Conservation (phyloP, 208 protist genomes). For the Trypanosoma boissoni region DNA sequence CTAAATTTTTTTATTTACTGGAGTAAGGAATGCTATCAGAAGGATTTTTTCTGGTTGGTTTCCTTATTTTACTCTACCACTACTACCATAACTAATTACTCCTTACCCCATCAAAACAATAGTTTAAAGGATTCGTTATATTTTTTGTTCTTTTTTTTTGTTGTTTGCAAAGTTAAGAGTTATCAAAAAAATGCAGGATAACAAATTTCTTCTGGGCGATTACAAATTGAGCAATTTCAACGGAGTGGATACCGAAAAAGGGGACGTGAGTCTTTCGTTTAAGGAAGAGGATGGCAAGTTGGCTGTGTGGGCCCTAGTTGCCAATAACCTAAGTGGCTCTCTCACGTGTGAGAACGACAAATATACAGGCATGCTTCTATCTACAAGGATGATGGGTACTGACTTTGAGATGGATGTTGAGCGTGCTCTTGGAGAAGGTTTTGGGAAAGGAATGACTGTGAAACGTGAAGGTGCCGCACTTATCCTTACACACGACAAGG, state of each 20-base stretch:
- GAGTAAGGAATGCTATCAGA: no score
- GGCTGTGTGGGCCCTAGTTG: conserved; percentile 26
- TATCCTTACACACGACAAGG: conserved; percentile 25
- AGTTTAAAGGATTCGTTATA: no score
- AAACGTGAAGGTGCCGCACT: conserved; percentile 24
- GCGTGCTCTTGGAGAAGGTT: conserved; percentile 27
- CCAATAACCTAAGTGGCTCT: conserved; percentile 34
- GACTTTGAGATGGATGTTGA: conserved; percentile 42
- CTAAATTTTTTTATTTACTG: no score
- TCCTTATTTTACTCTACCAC: no score
- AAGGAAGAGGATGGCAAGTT: conserved; percentile 9
- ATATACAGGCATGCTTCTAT: conserved; percentile 37
- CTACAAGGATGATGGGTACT: conserved; percentile 35
- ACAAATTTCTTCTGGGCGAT: not conserved
- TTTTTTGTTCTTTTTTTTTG: conserved; percentile 15
- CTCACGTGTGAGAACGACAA: conserved; percentile 25
- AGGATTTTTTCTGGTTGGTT: no score
- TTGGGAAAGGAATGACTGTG: conserved; percentile 36
- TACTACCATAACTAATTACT: no score
- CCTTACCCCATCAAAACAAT: no score
- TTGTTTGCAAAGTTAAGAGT: not conserved
- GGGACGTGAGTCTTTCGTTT: conserved; percentile 8
- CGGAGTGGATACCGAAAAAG: conserved; percentile 15
- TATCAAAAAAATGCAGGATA: conserved; percentile 1
- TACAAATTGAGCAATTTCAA: conserved; percentile 20